These are phyloP conservation scores for Colletotrichum musae DNA, from an alignment of 2,329 filamentous ascomycete genomes.

Conservation along the genomic window DNA sequence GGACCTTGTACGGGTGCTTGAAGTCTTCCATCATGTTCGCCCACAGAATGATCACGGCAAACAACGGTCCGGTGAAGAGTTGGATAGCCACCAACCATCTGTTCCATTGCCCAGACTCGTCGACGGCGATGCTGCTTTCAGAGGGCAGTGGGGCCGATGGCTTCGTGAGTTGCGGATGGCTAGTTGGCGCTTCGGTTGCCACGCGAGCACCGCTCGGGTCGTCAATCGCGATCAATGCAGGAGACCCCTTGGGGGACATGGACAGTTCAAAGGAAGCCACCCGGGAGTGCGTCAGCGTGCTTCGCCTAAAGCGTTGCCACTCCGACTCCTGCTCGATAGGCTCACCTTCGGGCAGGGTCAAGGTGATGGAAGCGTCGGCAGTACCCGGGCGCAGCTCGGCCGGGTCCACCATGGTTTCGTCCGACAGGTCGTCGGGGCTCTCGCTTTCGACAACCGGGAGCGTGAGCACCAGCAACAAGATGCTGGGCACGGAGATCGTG, in stretches of 20 bases:
- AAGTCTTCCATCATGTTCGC: constrained; percentile 74
- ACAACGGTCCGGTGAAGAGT: constrained; percentile 88
- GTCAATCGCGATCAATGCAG: constrained; percentile 48
- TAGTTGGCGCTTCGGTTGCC: constrained; percentile 19
- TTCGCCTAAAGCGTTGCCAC: constrained; percentile 72
- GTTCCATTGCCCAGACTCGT: constrained; percentile 78
- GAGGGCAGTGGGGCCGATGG: constrained; percentile 26
- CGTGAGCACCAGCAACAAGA: constrained; percentile 91
- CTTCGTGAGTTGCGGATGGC: constrained; percentile 26
- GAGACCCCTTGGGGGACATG: constrained; percentile 48
- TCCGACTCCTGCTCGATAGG: constrained; percentile 63
- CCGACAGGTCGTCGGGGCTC: constrained; percentile 64
- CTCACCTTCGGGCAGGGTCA: constrained; percentile 52
- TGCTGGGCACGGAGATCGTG: constrained; percentile 87
- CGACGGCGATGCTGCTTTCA: constrained; percentile 41
- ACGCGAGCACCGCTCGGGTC: constrained; percentile 41
- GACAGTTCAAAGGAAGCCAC: constrained; percentile 42
- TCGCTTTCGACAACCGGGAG: constrained; percentile 89
- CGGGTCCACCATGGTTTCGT: constrained; percentile 47
- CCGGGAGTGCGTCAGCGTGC: constrained; percentile 54
- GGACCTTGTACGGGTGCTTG: constrained; percentile 62
- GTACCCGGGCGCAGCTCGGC: constrained; percentile 43
- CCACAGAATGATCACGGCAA: constrained; percentile 84
- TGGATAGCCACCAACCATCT: constrained; percentile 91
- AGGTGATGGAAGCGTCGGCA: constrained; percentile 47